Evolutionary conservation across 345 rosid species (phyloP), one percentile per base, ranked within the genome.

Genomic region (Turritis glabra): DNA sequence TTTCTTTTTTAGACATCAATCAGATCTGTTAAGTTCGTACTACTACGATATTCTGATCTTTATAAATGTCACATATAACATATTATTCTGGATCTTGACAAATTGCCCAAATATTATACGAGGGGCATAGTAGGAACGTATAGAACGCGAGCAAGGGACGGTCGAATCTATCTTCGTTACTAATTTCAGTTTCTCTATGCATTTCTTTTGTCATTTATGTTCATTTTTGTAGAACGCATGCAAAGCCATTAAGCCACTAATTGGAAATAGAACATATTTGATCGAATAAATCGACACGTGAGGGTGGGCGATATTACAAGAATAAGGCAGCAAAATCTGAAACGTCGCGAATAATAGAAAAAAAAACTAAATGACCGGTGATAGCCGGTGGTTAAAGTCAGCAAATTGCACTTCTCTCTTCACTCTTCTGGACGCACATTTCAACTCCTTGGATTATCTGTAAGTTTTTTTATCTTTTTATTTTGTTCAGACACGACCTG

Each of bases 361-460:
- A 8, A 37, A 29, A 56, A 18, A 43, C 12, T 14, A 23, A 53
- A 37, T n/a, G 35, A 17, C 33, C 54, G 64, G 17, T 17, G 12
- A 30, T 53, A 40, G 38, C 62, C 63, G 63, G 73, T 69, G 55
- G 46, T 52, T 10, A 38, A 13, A 72, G 61, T 61, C 37, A 60
- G 40, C 61, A 26, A 61, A 25, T 25, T 38, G 62, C 76, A 27
- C 30, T 33, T 33, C 18, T 61, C 52, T 43, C 47, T 29, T 21
- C n/a, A 23, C 65, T 43, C 47, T 35, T 64, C 47, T 64, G 12
- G 22, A 43, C 71, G 64, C 64, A 53, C 62, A 52, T 51, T 30
- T 51, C 70, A 62, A 62, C 33, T 52, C 30, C 26, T 40, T 51
- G 61, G 27, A 48, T 72, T 61, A 63, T 71, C 29, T 71, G 50